Evolutionary conservation across 2,329 filamentous ascomycete genomes (phyloP).

Genomic region (Fusarium pilosicola): DNA sequence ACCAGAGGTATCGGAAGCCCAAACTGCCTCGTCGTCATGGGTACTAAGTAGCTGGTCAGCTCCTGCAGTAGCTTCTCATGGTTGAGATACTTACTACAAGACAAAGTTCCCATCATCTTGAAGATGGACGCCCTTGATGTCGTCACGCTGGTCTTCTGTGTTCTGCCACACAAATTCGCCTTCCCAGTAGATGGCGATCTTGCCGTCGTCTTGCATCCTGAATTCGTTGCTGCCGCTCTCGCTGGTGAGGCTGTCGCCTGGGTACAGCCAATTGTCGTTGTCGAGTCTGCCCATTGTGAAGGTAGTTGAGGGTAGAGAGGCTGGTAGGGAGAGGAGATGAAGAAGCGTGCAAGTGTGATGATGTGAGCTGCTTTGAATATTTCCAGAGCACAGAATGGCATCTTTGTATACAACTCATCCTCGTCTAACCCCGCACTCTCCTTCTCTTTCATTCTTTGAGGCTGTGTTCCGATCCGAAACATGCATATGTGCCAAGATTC

Average conservation of each 20-base stretch:
- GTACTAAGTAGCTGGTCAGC: slow-evolving; percentile 8
- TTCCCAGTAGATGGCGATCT: slow-evolving; percentile 46
- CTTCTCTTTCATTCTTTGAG: background rate
- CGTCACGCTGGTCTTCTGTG: slow-evolving; percentile 39
- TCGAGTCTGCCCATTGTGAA: slow-evolving; percentile 38
- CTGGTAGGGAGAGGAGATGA: rapidly evolving
- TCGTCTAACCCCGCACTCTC: background rate
- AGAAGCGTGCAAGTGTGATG: background rate
- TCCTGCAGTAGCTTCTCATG: rapidly evolving
- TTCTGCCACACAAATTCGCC: slow-evolving; percentile 47
- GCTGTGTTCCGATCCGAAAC: background rate
- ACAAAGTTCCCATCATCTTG: slow-evolving; percentile 47
- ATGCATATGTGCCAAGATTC: slow-evolving; percentile 21
- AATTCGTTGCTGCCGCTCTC: slow-evolving; percentile 45
- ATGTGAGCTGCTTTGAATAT: background rate
- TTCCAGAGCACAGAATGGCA: rapidly evolving
- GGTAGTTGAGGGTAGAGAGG: background rate
- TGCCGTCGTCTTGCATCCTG: slow-evolving; percentile 48
- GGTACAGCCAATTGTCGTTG: slow-evolving; percentile 47
- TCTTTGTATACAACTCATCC: background rate
- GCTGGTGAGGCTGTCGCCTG: slow-evolving; percentile 46
- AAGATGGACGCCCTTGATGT: slow-evolving; percentile 46
- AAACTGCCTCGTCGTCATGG: slow-evolving; percentile 32
- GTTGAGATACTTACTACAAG: slow-evolving; percentile 44
- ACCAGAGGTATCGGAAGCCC: slow-evolving; percentile 44